phyloP scores from a whole-genome alignment of 1,139 yeast species.

The Debaryomyces udenii region DNA sequence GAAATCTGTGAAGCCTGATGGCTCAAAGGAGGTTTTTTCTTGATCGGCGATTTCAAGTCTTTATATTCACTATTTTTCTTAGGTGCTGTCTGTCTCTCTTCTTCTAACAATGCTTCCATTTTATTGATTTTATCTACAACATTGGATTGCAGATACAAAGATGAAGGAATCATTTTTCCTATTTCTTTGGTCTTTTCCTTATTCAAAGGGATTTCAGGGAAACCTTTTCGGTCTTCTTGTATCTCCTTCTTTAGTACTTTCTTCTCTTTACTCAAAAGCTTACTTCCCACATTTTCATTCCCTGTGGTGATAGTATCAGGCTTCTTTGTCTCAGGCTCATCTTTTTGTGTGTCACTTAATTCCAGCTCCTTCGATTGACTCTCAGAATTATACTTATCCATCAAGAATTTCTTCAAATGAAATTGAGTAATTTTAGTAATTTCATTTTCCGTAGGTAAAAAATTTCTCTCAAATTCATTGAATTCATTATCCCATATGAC shows the following conservation, averaged over 20 bases:
- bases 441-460: slow-evolving; percentile 91
- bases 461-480: slow-evolving; percentile 75
- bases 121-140: slow-evolving; percentile 30
- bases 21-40: slow-evolving; percentile 10
- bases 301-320: slow-evolving; percentile 1
- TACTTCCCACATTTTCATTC: background rate
- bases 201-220: slow-evolving; percentile 14
- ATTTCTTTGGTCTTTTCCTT: slow-evolving; percentile 21
- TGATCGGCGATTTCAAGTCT: slow-evolving; percentile 4
- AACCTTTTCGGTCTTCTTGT: slow-evolving; percentile 3
- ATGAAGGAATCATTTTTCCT: slow-evolving; percentile 28
- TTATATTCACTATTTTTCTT: slow-evolving; percentile 1
- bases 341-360: slow-evolving; percentile 14
- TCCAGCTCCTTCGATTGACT: slow-evolving; percentile 24
- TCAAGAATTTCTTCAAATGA: slow-evolving; percentile 76
- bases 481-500: slow-evolving; percentile 89
- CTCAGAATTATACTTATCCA: slow-evolving; percentile 48
- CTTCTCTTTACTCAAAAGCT: slow-evolving; percentile 5
- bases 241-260: slow-evolving; percentile 12
- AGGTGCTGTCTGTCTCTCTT: slow-evolving; percentile 17
- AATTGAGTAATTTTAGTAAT: slow-evolving; percentile 88
- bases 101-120: slow-evolving; percentile 31
- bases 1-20: slow-evolving; percentile 21
- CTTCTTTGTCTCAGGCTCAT: background rate
- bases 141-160: slow-evolving; percentile 24